Percentiles rank a stretch among this genome's conserved stretches.
Conservation (phyloP, 768 basidiomycete genomes). For the Xerocomellus chrysenteron region DNA sequence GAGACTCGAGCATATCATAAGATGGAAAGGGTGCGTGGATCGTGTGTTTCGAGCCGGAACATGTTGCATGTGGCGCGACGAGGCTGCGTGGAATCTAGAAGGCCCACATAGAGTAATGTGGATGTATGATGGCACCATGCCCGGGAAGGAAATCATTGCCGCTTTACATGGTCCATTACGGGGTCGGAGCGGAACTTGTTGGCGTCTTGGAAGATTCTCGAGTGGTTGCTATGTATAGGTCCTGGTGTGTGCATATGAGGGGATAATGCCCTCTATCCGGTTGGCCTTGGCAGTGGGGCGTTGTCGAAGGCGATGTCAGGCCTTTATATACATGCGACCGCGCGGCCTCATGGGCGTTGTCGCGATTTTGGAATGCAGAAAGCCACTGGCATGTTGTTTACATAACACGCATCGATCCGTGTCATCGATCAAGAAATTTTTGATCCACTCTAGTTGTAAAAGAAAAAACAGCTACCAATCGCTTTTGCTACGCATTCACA, state of each 20-base stretch:
- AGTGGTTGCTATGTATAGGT: slow-evolving; percentile 18
- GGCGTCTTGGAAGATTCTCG: slow-evolving; percentile 4
- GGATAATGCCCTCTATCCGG: slow-evolving; percentile 13
- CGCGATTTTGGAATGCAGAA: slow-evolving; percentile 6
- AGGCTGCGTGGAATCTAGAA: slow-evolving; percentile 22
- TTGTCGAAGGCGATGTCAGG: slow-evolving; percentile 19
- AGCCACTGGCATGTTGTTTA: slow-evolving; percentile 10
- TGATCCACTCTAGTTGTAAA: slow-evolving; percentile 8
- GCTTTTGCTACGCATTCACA: slow-evolving; percentile 20
- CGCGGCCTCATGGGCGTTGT: slow-evolving; percentile 15
- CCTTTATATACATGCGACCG: slow-evolving; percentile 13
- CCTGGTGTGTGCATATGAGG: slow-evolving; percentile 11
- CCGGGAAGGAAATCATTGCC: slow-evolving; percentile 18
- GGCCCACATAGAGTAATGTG: slow-evolving; percentile 11
- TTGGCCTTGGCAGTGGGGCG: slow-evolving; percentile 11
- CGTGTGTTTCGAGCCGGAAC: slow-evolving; percentile 30
- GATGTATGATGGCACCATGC: slow-evolving; percentile 8
- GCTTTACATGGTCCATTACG: slow-evolving; percentile 11
- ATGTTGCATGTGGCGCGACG: slow-evolving; percentile 22
- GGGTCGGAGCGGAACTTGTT: slow-evolving; percentile 23
- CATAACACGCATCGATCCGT: slow-evolving; percentile 16
- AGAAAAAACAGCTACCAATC: slow-evolving; percentile 19
- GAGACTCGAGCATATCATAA: slow-evolving; percentile 9
- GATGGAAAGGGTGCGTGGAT: slow-evolving; percentile 18
- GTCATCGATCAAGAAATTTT: slow-evolving; percentile 18